A percentile compares a stretch with the other conserved stretches of the same genome.
phyloP scores from a whole-genome alignment of 2,329 filamentous ascomycete species.

The Colletotrichum sansevieriae region DNA sequence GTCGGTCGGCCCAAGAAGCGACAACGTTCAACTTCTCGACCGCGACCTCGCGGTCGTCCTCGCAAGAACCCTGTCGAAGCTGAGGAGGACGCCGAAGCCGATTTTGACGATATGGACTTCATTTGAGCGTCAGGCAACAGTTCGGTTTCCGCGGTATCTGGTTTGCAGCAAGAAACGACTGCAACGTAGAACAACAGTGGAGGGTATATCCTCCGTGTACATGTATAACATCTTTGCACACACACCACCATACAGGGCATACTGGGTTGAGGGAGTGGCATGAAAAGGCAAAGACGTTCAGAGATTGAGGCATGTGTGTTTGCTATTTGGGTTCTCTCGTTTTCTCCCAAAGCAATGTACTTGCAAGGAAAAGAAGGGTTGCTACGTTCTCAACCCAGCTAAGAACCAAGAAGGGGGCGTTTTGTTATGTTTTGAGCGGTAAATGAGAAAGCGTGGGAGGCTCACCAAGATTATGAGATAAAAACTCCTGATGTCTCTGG shows the following conservation, averaged over 20 bases:
- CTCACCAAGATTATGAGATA: slow-evolving; percentile 43
- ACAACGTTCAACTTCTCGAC: slow-evolving; percentile 65
- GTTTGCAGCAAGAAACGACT: not conserved
- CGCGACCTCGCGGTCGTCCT: slow-evolving; percentile 64
- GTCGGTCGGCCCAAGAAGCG: slow-evolving; percentile 71
- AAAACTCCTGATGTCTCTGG: not conserved
- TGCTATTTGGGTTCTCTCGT: slow-evolving; percentile 5
- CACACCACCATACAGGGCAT: slow-evolving; percentile 28
- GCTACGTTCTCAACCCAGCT: not conserved
- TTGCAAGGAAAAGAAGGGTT: not conserved
- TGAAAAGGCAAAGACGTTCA: slow-evolving; percentile 17
- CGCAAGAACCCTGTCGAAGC: slow-evolving; percentile 58
- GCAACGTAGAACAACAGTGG: slow-evolving; percentile 19
- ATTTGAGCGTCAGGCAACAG: slow-evolving; percentile 9
- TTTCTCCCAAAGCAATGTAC: not conserved
- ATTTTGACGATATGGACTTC: slow-evolving; percentile 49
- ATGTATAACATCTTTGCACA: slow-evolving; percentile 34
- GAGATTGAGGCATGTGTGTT: slow-evolving; percentile 12
- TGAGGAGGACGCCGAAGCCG: slow-evolving; percentile 53
- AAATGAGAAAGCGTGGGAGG: slow-evolving; percentile 17
- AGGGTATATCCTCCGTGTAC: slow-evolving; percentile 17
- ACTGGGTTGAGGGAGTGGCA: slow-evolving; percentile 24
- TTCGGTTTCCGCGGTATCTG: not conserved
- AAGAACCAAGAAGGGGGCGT: slow-evolving; percentile 29
- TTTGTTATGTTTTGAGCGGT: slow-evolving; percentile 14